Evolutionary conservation across 805 yeast genomes (phyloP), one percentile per base, ranked within the genome.

Genomic region (Hanseniaspora guilliermondii): DNA sequence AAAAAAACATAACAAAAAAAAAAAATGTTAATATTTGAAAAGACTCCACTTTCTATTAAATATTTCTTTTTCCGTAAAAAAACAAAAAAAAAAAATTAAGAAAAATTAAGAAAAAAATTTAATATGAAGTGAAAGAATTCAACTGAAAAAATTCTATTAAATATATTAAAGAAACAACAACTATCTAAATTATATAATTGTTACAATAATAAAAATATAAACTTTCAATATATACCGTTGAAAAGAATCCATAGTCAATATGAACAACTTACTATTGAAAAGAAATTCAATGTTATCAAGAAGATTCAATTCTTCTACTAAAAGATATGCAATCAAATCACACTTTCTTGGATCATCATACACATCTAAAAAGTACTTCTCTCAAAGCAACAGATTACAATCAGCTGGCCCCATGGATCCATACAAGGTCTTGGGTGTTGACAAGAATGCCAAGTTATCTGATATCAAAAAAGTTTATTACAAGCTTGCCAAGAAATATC

Each of bases 381-480:
- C 49, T 14, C 49, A 50, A 19, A 14, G 37, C 11, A 25, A 7
- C 32, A 19, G 17, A 7, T n/a, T 24, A 16, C 21, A 16, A 17
- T 22, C 30, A 14, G 6, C 30, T 9, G 39, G 47, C 2, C 32
- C 27, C 4, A 19, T 22, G 40, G 96, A 93, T 65, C 99, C 99
- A 0, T 93, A 93, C 69, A 74, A 79, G 58, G 78, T 81, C 0
- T 71, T 93, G 42, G 97, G 97, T 4, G 86, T 93, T 30, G 78
- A 76, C 27, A 78, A 77, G 58, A 66, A 65, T 52, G 93, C 98
- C 0, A 75, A 82, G 14, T 71, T 82, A 7, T 76, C 86, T n/a
- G 94, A 88, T 21, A 93, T 93, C 70, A 93, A 93, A 69, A 89
- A 89, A 68, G 91, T 96, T 2, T 93, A 93, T 71, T 88, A 88